These are phyloP conservation scores for Dichotomopilus funicola DNA, from an alignment of 2,329 filamentous ascomycete genomes.

Conservation along the genomic window DNA sequence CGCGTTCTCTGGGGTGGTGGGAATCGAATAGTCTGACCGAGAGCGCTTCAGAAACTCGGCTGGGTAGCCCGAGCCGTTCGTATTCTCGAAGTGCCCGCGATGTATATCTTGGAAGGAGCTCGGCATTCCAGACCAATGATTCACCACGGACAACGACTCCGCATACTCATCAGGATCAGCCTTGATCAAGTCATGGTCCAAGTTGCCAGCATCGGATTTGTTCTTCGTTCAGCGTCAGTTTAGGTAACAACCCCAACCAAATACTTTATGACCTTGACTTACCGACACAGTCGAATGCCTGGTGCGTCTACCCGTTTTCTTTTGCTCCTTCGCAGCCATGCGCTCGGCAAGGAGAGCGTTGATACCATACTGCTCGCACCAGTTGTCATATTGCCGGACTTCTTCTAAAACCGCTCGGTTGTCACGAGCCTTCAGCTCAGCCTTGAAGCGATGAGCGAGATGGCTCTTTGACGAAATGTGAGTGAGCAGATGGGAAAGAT, in stretches of 20 bases:
- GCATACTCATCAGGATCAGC: constrained; percentile 19
- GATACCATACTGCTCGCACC: constrained; percentile 69
- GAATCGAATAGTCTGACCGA: constrained; percentile 12
- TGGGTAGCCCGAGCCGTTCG: constrained; percentile 18
- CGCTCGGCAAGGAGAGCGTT: constrained; percentile 69
- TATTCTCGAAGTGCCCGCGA: constrained; percentile 8
- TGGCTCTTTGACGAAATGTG: constrained; percentile 93
- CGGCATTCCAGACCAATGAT: constrained; percentile 19
- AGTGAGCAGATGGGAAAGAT: constrained; percentile 85
- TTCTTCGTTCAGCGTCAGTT: constrained; percentile 1
- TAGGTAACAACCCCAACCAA: too few relatives aligned
- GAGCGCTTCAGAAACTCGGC: constrained; percentile 20
- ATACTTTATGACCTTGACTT: constrained; percentile 1
- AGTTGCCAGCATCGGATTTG: not conserved
- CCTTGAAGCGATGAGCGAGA: constrained; percentile 73
- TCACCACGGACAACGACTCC: constrained; percentile 1
- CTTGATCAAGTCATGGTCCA: constrained; percentile 9
- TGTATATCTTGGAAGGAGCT: constrained; percentile 5
- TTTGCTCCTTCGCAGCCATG: constrained; percentile 68
- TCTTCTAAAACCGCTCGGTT: constrained; percentile 58
- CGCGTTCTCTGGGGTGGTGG: constrained; percentile 15
- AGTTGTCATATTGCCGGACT: constrained; percentile 65
- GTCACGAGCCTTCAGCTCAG: constrained; percentile 63
- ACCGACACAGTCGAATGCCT: constrained; percentile 18
- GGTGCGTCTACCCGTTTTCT: constrained; percentile 31